Conservation (phyloP, 371 early-diverging fungal species). For the Funneliformis caledonium region DNA sequence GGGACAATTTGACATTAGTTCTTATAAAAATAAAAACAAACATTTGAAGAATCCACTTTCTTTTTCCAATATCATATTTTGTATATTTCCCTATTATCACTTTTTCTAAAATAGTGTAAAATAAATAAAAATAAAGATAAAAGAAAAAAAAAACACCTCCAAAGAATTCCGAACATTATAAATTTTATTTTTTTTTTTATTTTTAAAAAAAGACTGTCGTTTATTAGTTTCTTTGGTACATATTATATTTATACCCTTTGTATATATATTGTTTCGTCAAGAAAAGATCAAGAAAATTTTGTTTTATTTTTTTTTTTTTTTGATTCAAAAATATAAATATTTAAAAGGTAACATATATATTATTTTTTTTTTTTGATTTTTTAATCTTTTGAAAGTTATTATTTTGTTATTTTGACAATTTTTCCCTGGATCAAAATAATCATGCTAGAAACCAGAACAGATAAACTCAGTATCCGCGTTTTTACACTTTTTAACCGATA, state of each 20-base stretch:
- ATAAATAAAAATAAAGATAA: no score
- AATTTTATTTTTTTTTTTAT: background rate
- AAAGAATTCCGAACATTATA: background rate
- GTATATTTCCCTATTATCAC: background rate
- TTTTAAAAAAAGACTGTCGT: background rate
- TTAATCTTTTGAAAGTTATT: background rate
- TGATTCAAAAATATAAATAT: no score
- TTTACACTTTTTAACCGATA: background rate
- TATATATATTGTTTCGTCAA: background rate
- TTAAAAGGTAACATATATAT: background rate
- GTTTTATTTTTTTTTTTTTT: no score
- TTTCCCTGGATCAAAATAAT: background rate
- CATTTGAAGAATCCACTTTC: background rate
- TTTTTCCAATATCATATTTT: background rate
- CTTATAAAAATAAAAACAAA: no score
- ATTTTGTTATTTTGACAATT: background rate
- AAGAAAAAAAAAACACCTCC: no score
- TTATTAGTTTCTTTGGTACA: background rate
- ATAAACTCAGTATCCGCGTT: background rate
- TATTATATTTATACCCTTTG: background rate
- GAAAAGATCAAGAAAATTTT: background rate
- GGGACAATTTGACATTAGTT: background rate
- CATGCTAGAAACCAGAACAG: background rate
- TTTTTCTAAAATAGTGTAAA: background rate
- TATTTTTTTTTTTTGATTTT: background rate